Evolutionary conservation across 2,329 filamentous ascomycete species (phyloP), one percentile per base, ranked within the genome.

Genomic region (Nannizzia gypsea): DNA sequence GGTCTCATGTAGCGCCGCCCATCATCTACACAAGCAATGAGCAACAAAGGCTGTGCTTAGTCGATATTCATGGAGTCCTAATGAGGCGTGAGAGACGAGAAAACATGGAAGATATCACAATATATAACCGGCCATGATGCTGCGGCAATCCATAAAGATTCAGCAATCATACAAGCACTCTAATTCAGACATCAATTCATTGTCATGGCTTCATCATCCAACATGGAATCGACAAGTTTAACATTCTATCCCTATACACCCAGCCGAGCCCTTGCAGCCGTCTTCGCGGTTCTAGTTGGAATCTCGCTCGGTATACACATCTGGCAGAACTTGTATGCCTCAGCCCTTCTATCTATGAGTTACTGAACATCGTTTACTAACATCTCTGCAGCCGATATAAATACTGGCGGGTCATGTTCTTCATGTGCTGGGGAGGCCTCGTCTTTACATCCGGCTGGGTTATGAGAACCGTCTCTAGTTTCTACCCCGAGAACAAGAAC

Each of bases 381-480:
- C 50, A 24, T 11, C 20, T 36, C 13, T 42, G 20, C 26, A 67
- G 70, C 57, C 67, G 61, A 55, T 71, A 71, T 57, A 62, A 64
- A 26, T 72, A 66, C 57, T 73, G 71, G 71, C 64, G 63, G n/a
- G 64, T 73, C 15, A 72, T 69, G 5, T 73, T 72, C 61, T 73
- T 70, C 61, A 67, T 73, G 61, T 66, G 66, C 50, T 73, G 67
- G 67, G 72, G 68, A 56, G 69, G 71, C 54, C 34, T 65, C 9
- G 63, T 75, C 36, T 75, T 73, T 63, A 71, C 67, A 6, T 64
- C 67, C 3, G 73, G 72, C 26, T 75, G 72, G 72, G 71, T 72
- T 46, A 63, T 72, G 26, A 68, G 71, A 6, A 60, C 62, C 24
- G 54, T 72, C 52, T 70, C 69, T 2, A 68, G 65, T 44, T 69